Percentiles rank a stretch among this genome's conserved stretches.
phyloP scores from a whole-genome alignment of 2,329 filamentous ascomycete genomes.

The Colletotrichum liaoningense region DNA sequence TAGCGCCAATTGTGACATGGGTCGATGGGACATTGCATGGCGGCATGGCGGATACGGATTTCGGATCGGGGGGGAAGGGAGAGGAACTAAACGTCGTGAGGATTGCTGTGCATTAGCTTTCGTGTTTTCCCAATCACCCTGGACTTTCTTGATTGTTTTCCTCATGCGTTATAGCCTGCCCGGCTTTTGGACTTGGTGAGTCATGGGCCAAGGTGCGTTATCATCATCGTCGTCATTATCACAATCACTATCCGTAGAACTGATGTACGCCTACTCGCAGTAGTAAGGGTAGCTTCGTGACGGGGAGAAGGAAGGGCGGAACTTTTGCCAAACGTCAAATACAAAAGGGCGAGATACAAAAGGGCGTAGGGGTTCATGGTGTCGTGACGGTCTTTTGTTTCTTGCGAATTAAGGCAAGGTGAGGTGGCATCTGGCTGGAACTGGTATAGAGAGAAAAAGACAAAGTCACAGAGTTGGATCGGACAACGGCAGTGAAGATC shows the following conservation, averaged over 20 bases:
- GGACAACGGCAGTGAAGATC: conserved; percentile 1
- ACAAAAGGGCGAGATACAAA: not conserved
- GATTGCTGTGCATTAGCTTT: conserved; percentile 6
- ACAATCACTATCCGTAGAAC: not conserved
- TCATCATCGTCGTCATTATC: not conserved
- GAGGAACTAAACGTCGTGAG: not conserved
- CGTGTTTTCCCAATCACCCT: not conserved
- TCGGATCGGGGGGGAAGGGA: not conserved
- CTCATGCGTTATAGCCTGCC: not conserved
- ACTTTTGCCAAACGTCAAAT: not conserved
- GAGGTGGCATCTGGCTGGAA: not conserved
- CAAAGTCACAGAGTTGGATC: not conserved
- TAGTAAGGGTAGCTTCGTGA: not conserved
- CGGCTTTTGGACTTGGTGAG: not conserved
- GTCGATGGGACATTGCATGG: not conserved
- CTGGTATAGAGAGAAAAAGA: not conserved
- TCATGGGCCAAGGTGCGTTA: not conserved
- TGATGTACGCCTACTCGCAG: not conserved
- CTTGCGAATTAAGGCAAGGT: not conserved
- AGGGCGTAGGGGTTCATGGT: no score
- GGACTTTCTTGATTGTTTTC: not conserved
- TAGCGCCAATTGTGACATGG: conserved; percentile 5
- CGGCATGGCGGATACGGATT: conserved; percentile 1
- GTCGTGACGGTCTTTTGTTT: no score
- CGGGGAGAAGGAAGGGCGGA: not conserved